These are phyloP conservation scores for Teunomyces stri DNA, from an alignment of 805 yeast species.

Conservation along the genomic window DNA sequence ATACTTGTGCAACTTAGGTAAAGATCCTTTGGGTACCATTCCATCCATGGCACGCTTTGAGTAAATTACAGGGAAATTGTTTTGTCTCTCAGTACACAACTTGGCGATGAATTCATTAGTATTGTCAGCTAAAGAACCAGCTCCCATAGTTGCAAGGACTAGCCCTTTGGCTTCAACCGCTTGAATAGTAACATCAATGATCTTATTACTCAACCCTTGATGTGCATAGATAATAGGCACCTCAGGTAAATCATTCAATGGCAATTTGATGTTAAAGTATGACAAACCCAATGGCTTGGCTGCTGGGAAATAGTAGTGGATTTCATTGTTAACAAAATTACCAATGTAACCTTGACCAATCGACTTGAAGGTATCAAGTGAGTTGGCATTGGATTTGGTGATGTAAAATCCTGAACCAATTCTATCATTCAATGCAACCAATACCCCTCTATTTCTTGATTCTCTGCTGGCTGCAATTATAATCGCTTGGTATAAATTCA, in stretches of 20 bases:
- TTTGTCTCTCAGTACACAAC: constrained; percentile 17
- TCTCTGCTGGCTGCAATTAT: constrained; percentile 55
- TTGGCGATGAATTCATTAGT: constrained; percentile 46
- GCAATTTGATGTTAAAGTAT: constrained; percentile 34
- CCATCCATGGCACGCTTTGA: constrained; percentile 72
- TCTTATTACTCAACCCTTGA: constrained; percentile 53
- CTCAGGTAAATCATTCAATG: constrained; percentile 31
- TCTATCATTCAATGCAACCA: constrained; percentile 65
- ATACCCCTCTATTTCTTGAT: constrained; percentile 55
- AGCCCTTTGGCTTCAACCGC: constrained; percentile 50
- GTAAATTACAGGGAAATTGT: constrained; percentile 54
- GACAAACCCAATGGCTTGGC: constrained; percentile 52
- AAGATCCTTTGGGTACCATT: constrained; percentile 56
- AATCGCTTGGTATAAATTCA: constrained; percentile 69
- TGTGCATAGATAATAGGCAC: constrained; percentile 60
- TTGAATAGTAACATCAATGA: constrained; percentile 47
- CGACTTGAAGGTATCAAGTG: constrained; percentile 65
- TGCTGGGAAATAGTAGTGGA: constrained; percentile 64
- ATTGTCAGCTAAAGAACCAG: constrained; percentile 57
- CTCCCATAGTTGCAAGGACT: constrained; percentile 69
- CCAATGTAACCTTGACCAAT: constrained; percentile 72
- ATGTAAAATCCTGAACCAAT: constrained; percentile 69
- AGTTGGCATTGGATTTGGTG: constrained; percentile 68
- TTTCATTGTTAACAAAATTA: constrained; percentile 62
- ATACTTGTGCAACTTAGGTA: constrained; percentile 21